Conservation (phyloP, 306 rosid species). For the Elaeagnus macrophylla region DNA sequence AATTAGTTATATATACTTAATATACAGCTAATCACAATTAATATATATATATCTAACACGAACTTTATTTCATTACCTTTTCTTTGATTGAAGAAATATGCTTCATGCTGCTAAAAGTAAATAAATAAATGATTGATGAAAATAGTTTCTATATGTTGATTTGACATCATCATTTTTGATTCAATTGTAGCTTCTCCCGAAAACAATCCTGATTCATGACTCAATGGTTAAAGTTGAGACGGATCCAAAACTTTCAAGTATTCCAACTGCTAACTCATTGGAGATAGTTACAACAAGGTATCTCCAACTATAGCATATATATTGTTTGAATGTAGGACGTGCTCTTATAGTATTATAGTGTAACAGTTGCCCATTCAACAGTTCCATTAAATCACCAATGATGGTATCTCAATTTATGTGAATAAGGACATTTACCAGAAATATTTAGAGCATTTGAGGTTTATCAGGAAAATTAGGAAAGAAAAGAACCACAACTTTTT, state of each 20-base stretch:
- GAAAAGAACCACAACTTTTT: too few species aligned
- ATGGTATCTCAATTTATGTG: too few species aligned
- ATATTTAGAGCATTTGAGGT: too few species aligned
- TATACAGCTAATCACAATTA: too few species aligned
- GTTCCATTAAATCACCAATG: not conserved
- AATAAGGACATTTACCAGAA: too few species aligned
- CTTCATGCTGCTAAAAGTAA: not conserved
- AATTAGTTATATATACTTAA: too few species aligned
- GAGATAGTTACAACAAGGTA: slow-evolving; percentile 80
- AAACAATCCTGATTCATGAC: slow-evolving; percentile 51
- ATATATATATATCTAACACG: too few species aligned
- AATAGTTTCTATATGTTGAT: not conserved
- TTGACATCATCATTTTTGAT: too few species aligned
- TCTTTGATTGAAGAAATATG: too few species aligned
- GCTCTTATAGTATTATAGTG: not conserved
- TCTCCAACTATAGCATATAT: slow-evolving; percentile 8
- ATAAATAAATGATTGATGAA: not conserved
- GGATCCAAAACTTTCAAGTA: slow-evolving; percentile 22
- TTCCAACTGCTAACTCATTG: slow-evolving; percentile 40
- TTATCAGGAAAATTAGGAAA: too few species aligned
- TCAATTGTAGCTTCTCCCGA: slow-evolving; percentile 46
- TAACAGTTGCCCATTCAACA: not conserved
- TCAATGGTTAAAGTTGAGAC: slow-evolving; percentile 61
- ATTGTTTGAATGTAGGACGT: not conserved
- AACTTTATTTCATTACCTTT: too few species aligned